phyloP scores from a whole-genome alignment of 176 grass and related monocot species.

The Triticum dicoccoides region DNA sequence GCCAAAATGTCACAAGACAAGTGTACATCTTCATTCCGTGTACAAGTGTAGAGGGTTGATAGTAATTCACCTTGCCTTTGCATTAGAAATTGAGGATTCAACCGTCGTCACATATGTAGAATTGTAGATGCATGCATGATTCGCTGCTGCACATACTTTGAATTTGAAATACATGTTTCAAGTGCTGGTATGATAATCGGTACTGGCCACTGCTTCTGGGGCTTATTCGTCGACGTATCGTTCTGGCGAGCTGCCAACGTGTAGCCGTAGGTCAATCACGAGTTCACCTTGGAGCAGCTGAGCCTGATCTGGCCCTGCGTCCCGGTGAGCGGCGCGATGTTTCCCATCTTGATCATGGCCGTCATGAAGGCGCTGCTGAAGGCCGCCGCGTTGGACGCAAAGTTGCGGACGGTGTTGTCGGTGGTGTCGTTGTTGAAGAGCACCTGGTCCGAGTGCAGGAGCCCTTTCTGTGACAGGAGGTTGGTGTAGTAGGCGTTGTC shows the following conservation, averaged over 20 bases:
- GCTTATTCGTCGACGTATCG: no score
- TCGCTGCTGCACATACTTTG: no score
- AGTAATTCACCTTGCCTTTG: background rate
- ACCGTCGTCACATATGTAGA: no score
- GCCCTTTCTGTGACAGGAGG: constrained; percentile 35
- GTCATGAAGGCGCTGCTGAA: background rate
- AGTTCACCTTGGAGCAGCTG: constrained; percentile 29
- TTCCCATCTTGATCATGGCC: constrained; percentile 28
- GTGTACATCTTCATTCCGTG: background rate
- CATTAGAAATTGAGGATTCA: background rate
- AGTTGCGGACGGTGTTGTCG: background rate
- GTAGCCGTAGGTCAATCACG: background rate
- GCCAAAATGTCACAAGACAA: no score
- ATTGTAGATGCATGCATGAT: no score
- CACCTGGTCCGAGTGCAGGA: constrained; percentile 43
- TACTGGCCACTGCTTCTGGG: no score
- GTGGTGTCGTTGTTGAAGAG: background rate
- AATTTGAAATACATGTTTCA: no score
- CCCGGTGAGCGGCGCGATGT: constrained; percentile 2
- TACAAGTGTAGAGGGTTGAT: no score
- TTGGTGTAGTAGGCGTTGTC: constrained; percentile 45
- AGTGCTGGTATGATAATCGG: no score
- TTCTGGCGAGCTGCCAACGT: no score
- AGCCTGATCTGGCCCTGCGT: constrained; percentile 30
- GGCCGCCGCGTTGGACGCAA: background rate